These are phyloP conservation scores for Trametes cubensis DNA, from an alignment of 768 basidiomycete genomes.

Conservation along the genomic window DNA sequence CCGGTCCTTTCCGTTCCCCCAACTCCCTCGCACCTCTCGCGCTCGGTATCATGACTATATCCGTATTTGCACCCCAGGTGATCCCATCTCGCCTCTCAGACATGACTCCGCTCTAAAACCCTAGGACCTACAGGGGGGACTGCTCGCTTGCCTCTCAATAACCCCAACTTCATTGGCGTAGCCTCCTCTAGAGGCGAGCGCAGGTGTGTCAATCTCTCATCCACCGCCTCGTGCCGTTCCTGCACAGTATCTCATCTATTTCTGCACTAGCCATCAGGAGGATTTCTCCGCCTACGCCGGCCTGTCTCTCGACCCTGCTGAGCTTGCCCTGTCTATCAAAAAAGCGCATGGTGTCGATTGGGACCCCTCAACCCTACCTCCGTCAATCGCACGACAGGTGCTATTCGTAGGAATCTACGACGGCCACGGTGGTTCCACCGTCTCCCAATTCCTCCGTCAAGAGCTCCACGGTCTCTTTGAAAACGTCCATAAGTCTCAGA, in stretches of 20 bases:
- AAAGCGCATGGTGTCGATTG: slow-evolving; percentile 67
- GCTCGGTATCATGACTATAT: slow-evolving; percentile 70
- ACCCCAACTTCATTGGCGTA: slow-evolving; percentile 78
- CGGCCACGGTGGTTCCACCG: slow-evolving; percentile 91
- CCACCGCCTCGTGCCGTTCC: background rate
- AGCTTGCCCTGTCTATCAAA: slow-evolving; percentile 67
- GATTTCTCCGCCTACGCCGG: slow-evolving; percentile 81
- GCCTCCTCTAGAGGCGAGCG: slow-evolving; percentile 77
- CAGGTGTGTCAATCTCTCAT: slow-evolving; percentile 47
- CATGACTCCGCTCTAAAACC: slow-evolving; percentile 16
- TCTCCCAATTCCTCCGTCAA: slow-evolving; percentile 82
- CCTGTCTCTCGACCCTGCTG: slow-evolving; percentile 74
- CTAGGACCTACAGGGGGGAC: slow-evolving; percentile 52
- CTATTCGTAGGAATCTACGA: slow-evolving; percentile 92
- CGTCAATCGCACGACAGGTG: slow-evolving; percentile 70
- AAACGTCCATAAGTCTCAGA: slow-evolving; percentile 66
- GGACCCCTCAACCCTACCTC: slow-evolving; percentile 60
- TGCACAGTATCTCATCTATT: background rate
- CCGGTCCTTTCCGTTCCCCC: slow-evolving; percentile 9
- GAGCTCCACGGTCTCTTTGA: slow-evolving; percentile 87
- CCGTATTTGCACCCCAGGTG: slow-evolving; percentile 51
- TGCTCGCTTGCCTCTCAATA: slow-evolving; percentile 69
- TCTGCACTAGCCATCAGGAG: slow-evolving; percentile 73
- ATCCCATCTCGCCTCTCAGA: slow-evolving; percentile 34
- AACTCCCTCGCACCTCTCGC: slow-evolving; percentile 23